Percentiles rank a stretch among this genome's conserved stretches.
phyloP scores from a whole-genome alignment of 306 rosid genomes.

The Quercus parvula region DNA sequence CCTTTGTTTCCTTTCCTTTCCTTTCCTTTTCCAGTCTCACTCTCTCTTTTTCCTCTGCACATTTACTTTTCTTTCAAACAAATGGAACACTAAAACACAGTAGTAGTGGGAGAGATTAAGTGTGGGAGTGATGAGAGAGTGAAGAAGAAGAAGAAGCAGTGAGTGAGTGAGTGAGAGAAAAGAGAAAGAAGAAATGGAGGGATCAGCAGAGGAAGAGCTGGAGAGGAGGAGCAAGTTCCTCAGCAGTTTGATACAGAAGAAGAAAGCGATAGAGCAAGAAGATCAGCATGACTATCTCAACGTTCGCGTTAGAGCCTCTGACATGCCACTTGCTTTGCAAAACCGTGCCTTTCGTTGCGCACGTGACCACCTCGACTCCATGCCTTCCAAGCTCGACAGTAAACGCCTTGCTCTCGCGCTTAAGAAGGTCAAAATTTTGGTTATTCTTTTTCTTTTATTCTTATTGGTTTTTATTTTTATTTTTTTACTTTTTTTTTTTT shows the following conservation, averaged over 20 bases:
- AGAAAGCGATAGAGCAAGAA: constrained; percentile 67
- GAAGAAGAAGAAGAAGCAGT: too few species aligned
- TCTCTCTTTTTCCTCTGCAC: not conserved
- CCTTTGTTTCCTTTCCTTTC: constrained; percentile 14
- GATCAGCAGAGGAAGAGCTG: constrained; percentile 69
- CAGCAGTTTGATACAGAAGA: constrained; percentile 68
- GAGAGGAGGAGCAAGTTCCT: constrained; percentile 88
- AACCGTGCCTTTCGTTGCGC: constrained; percentile 74
- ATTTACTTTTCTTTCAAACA: constrained; percentile 21
- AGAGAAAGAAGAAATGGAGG: constrained; percentile 40
- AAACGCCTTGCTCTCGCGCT: constrained; percentile 79
- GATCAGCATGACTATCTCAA: constrained; percentile 51
- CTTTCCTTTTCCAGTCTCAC: constrained; percentile 3
- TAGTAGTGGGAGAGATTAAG: constrained; percentile 19
- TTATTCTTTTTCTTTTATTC: not conserved
- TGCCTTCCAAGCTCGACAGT: constrained; percentile 81
- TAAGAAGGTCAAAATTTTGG: constrained; percentile 53
- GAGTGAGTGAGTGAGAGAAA: too few species aligned
- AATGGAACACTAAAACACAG: constrained; percentile 18
- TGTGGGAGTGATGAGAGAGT: constrained; percentile 20
- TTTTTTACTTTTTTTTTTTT: not conserved
- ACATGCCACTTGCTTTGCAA: constrained; percentile 74
- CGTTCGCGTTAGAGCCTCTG: constrained; percentile 67
- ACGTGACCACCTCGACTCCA: constrained; percentile 65
- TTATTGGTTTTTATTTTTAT: not conserved